Evolutionary conservation across 1,284 basidiomycete species (phyloP), one percentile per base, ranked within the genome.

Genomic region (Fereydounia khargensis): DNA sequence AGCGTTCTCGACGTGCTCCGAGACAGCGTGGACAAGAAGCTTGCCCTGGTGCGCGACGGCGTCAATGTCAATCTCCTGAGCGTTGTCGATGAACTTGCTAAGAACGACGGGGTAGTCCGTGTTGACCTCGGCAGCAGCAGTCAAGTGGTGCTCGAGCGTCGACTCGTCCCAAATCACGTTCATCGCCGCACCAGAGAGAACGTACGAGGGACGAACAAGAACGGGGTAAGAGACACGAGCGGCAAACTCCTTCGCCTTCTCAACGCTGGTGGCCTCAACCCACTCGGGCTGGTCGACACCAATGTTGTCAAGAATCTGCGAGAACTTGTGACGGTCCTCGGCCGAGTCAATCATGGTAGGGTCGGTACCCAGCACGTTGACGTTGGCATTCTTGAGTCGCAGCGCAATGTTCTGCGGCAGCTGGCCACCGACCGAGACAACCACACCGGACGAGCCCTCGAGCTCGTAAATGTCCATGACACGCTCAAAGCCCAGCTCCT

Each of bases 401-500:
- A 99, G 85, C 31, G 95, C 94, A 69, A 99, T 98, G 80, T 99
- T 99, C 79, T 99, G 92, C n/a, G 57, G 49, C 19, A 47, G 65
- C 83, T 73, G 75, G 85, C 92, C 95, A 74, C 95, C 95, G 39
- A 98, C 91, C 68, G 88, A 91, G 68, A 99, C 92, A 57, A 99
- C 85, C 34, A 94, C 90, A 76, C 95, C 95, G 38, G 87, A 83
- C 3, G 95, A 86, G 41, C 84, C 82, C 76, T 99, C 95, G 60
- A 98, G 80, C 78, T 99, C 95, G 77, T 98, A 99, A 67, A 99
- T 98, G 79, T 99, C 95, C 92, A 99, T 96, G 51, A 99, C 92
- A 43, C 92, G 85, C 79, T 99, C 95, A 78, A 85, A 97, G 44
- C 92, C 90, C 47, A 99, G 83, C 77, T 97, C 94, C 78, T 98